phyloP scores from a whole-genome alignment of 345 rosid species.

The Hypericum androsaemum region DNA sequence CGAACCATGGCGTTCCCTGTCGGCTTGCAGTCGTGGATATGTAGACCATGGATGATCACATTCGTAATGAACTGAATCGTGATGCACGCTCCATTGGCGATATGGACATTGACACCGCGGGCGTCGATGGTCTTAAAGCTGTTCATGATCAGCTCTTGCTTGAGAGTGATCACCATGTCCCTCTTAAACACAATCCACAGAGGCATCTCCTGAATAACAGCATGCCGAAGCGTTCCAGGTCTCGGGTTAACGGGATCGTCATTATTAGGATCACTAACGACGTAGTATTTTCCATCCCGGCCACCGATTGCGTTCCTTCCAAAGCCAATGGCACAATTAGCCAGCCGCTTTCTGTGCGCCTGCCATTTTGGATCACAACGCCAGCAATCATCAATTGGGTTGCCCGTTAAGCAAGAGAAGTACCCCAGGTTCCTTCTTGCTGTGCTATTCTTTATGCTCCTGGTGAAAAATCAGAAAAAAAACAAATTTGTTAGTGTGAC shows the following conservation, averaged over 20 bases:
- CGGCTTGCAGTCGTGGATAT: constrained; percentile 3
- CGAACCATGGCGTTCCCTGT: constrained; percentile 4
- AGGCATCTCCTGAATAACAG: background rate
- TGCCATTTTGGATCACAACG: constrained; percentile 1
- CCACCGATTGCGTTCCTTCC: constrained; percentile 3
- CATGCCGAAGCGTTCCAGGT: background rate
- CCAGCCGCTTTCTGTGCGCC: background rate
- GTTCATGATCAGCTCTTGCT: constrained; percentile 4
- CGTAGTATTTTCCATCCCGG: constrained; percentile 1
- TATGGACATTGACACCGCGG: background rate
- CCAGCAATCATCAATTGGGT: constrained; percentile 4
- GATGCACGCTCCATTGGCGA: background rate
- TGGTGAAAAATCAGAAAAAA: background rate
- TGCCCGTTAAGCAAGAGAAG: background rate
- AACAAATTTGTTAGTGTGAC: background rate
- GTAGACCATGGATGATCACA: constrained; percentile 2
- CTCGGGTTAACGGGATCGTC: constrained; percentile 1
- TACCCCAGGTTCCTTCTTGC: constrained; percentile 1
- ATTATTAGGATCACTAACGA: background rate
- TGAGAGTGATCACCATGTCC: constrained; percentile 4
- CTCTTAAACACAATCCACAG: constrained; percentile 3
- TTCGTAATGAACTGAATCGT: constrained; percentile 1
- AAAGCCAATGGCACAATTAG: constrained; percentile 2
- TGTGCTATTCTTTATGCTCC: constrained; percentile 3
- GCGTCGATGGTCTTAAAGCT: constrained; percentile 2